Evolutionary conservation across 257 asterid species (phyloP), one percentile per base, ranked within the genome.

Genomic region (Gentiana dahurica): DNA sequence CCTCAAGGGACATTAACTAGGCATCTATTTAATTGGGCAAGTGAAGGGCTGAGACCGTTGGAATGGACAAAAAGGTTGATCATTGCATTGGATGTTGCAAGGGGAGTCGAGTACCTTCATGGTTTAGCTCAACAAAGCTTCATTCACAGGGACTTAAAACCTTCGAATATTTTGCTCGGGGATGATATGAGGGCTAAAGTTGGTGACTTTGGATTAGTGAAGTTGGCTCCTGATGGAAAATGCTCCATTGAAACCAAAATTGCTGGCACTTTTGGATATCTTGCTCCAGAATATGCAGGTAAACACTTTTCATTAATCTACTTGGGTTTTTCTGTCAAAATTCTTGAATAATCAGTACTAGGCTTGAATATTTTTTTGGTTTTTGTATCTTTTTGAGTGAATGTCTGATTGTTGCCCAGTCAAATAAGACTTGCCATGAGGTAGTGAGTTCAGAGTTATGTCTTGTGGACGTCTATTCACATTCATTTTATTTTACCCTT

Each of bases 201-300:
- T 58, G 86, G 94, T 3, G 97, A 90, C 73, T 90, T 90, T 66
- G 97, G 97, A 43, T 94, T 90, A 5, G 97, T 90, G 24, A 81
- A 96, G 39, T 95, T 86, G 45, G 97, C 96, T 34, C 94, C 97
- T 0, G 96, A 90, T 71, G 97, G 97, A 41, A 90, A 90, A 77
- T 91, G 77, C 69, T 90, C 97, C 34, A 72, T 86, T 36, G 89
- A 84, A 62, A 90, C 97, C 12, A 79, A 82, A 72, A 81, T 90
- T 43, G 97, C 97, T 33, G 97, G 96, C 41, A 90, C 97, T 1
- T 90, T 90, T 24, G 97, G 97, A 51, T 86, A 90, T 74, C 75
- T 90, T 13, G 97, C 97, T 35, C 97, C 97, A 0, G 97, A 90
- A 75, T 90, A 90, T 75, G 97, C 97, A 74, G 96, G 96, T 90